Percentiles rank a stretch among this genome's conserved stretches.
Conservation (phyloP, 768 basidiomycete genomes). For the Suillus lakei region DNA sequence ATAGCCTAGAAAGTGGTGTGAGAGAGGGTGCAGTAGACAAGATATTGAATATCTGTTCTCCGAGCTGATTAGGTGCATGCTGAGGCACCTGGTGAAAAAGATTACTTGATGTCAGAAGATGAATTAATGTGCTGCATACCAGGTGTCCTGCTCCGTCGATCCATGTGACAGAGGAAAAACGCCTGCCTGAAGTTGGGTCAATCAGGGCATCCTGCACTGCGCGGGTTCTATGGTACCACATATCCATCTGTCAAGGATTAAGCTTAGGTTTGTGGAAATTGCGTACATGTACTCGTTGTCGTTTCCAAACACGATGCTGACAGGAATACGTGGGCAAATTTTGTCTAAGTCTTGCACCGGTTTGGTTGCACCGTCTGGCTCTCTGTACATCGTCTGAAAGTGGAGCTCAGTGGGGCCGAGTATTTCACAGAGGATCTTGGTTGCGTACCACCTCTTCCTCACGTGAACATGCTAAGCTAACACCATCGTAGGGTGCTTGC, state of each 20-base stretch:
- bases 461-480: constrained; percentile 60
- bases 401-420: not conserved
- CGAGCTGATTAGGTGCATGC: constrained; percentile 28
- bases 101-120: not conserved
- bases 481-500: constrained; percentile 40
- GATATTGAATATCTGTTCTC: constrained; percentile 29
- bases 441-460: constrained; percentile 64
- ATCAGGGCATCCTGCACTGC: constrained; percentile 37
- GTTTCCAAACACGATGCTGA: constrained; percentile 59
- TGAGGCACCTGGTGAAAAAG: constrained; percentile 29
- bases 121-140: constrained; percentile 22
- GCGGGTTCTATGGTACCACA: constrained; percentile 28
- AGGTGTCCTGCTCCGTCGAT: constrained; percentile 38
- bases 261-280: not conserved
- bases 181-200: constrained; percentile 25
- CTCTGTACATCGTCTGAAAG: constrained; percentile 65
- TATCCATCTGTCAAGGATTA: constrained; percentile 1
- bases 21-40: constrained; percentile 15
- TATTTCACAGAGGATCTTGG: not conserved
- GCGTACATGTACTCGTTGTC: constrained; percentile 59
- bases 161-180: constrained; percentile 27
- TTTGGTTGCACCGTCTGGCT: constrained; percentile 55
- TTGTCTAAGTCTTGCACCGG: constrained; percentile 54
- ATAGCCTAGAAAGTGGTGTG: not conserved
- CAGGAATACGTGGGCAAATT: constrained; percentile 44